A percentile compares a stretch with the other conserved stretches of the same genome.
Evolutionary conservation across 2,329 filamentous ascomycete species (phyloP).

Genomic region (Meredithiella fracta): DNA sequence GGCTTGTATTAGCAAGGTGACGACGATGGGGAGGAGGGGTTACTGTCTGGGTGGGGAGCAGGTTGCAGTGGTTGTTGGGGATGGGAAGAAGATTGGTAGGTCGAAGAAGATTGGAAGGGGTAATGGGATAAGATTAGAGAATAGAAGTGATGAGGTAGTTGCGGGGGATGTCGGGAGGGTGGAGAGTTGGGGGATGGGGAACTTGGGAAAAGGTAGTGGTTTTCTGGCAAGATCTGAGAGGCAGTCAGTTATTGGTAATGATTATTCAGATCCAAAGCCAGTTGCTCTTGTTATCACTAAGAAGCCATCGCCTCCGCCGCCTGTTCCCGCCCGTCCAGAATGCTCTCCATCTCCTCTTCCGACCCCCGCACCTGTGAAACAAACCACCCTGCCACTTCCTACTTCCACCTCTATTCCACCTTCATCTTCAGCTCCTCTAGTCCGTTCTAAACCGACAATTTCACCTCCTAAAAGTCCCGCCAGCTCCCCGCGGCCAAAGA

Average conservation of each 20-base stretch:
- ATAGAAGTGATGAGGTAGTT: neutral
- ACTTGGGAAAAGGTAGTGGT: neutral
- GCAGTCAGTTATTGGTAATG: neutral
- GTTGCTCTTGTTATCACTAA: neutral
- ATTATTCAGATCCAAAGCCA: neutral
- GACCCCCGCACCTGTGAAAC: neutral
- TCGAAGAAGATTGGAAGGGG: neutral
- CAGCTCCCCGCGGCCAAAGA: neutral
- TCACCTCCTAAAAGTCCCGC: neutral
- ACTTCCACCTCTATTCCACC: neutral
- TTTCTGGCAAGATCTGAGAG: neutral
- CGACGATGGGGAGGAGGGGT: slow-evolving; percentile 1
- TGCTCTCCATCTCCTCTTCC: neutral
- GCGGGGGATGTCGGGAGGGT: neutral
- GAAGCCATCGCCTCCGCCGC: neutral
- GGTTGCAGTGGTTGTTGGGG: neutral
- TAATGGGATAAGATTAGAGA: neutral
- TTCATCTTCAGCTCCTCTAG: neutral
- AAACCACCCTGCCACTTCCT: neutral
- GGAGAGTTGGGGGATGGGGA: neutral
- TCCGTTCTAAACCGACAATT: neutral
- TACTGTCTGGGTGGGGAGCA: neutral
- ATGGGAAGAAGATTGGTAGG: neutral
- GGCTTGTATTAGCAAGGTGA: slow-evolving; percentile 32
- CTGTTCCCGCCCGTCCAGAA: neutral